Conservation (phyloP, 202 grass and related monocot genomes). For the Tripidium arundinaceum region DNA sequence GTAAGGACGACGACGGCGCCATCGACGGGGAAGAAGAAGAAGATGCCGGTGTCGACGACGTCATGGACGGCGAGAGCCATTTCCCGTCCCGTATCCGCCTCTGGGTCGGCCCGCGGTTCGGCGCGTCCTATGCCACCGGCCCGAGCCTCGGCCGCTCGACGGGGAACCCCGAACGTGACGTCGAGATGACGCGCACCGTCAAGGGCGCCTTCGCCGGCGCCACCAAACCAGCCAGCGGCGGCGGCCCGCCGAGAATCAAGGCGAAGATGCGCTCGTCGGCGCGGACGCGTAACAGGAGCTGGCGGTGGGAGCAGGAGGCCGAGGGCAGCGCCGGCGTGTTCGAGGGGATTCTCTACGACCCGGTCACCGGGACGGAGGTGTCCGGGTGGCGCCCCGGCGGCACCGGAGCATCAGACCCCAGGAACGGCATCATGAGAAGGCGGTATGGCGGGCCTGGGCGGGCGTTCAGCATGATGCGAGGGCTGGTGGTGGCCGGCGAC, state of each 20-base stretch:
- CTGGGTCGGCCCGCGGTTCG: constrained; percentile 66
- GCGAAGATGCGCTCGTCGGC: constrained; percentile 45
- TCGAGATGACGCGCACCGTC: constrained; percentile 58
- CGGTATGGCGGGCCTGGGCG: constrained; percentile 50
- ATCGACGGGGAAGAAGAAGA: not conserved
- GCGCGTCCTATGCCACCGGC: constrained; percentile 63
- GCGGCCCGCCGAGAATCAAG: constrained; percentile 9
- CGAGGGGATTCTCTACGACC: constrained; percentile 71
- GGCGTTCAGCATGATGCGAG: constrained; percentile 70
- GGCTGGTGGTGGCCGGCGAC: constrained; percentile 70
- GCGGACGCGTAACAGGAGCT: constrained; percentile 48
- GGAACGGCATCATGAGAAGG: constrained; percentile 59
- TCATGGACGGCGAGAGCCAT: constrained; percentile 51
- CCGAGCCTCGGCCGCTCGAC: constrained; percentile 85
- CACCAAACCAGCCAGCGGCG: constrained; percentile 20
- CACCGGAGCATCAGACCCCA: constrained; percentile 31
- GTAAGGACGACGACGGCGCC: constrained; percentile 17
- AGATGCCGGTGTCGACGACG: constrained; percentile 1
- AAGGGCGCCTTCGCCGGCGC: constrained; percentile 50
- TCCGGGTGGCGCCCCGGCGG: constrained; percentile 45
- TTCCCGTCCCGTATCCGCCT: constrained; percentile 78
- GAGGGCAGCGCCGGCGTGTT: constrained; percentile 69
- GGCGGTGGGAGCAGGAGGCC: constrained; percentile 90
- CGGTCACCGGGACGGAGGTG: constrained; percentile 54
- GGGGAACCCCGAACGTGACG: constrained; percentile 70